Evolutionary conservation across 169 alveolate species (phyloP).

Genomic region (Babesia bigemina): DNA sequence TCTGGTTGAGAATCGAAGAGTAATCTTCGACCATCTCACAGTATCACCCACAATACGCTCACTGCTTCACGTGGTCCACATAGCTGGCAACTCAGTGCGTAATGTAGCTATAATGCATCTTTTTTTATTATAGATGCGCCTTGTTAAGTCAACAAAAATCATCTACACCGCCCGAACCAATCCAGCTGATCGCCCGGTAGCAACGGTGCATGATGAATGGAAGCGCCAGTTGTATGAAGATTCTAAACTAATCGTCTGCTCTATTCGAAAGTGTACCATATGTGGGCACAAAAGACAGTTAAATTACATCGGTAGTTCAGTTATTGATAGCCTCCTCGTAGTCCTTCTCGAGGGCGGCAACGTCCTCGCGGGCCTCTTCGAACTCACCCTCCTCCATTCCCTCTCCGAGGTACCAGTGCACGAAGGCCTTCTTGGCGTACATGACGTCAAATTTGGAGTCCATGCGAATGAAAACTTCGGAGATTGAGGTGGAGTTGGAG

Average conservation of each 20-base stretch:
- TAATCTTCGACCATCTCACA: too few relatives aligned
- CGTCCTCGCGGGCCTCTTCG: slow-evolving; percentile 95
- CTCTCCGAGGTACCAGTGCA: slow-evolving; percentile 96
- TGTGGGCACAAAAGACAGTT: neutral
- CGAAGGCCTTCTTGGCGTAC: slow-evolving; percentile 95
- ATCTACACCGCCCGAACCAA: too few relatives aligned
- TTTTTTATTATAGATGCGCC: too few relatives aligned
- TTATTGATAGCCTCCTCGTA: slow-evolving; percentile 75
- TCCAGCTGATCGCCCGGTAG: too few relatives aligned
- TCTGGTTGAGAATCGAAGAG: too few relatives aligned
- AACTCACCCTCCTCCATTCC: slow-evolving; percentile 96
- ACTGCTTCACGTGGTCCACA: too few relatives aligned
- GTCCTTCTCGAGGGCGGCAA: slow-evolving; percentile 94
- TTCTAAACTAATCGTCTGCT: neutral
- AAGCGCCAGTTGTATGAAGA: neutral
- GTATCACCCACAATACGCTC: too few relatives aligned
- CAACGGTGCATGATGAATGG: neutral
- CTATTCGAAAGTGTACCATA: neutral
- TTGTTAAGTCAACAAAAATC: too few relatives aligned
- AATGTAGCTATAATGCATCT: too few relatives aligned
- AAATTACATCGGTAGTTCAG: neutral
- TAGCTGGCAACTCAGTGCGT: too few relatives aligned
- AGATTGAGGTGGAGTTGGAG: slow-evolving; percentile 92
- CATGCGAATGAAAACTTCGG: slow-evolving; percentile 92
- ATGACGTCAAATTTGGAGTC: slow-evolving; percentile 91